These are phyloP conservation scores for Acanthamoeba culbertsoni DNA, from an alignment of 208 protist species.

Conservation along the genomic window DNA sequence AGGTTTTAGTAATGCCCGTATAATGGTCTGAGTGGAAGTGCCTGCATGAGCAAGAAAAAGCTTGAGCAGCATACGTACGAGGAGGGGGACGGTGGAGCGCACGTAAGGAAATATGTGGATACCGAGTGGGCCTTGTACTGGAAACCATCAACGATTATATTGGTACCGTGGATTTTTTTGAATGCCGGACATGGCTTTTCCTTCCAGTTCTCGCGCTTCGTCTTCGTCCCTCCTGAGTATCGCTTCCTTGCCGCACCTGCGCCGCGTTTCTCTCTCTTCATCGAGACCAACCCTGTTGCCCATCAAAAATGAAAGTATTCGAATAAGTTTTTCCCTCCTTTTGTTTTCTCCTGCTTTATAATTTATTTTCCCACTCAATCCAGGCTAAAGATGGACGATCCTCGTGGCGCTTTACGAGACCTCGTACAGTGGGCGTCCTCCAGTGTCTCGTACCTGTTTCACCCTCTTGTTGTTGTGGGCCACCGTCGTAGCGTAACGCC, in stretches of 20 bases:
- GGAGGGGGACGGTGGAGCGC: background rate
- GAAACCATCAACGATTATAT: constrained; percentile 56
- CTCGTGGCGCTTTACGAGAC: background rate
- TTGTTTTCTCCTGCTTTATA: background rate
- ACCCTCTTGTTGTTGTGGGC: background rate
- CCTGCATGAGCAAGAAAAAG: background rate
- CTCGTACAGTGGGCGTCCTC: background rate
- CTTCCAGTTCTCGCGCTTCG: background rate
- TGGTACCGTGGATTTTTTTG: constrained; percentile 35
- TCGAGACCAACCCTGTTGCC: too few species aligned
- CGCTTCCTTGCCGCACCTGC: too few species aligned
- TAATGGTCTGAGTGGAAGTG: constrained; percentile 56
- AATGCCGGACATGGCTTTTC: constrained; percentile 3
- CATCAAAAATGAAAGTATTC: too few species aligned
- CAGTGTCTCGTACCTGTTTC: background rate
- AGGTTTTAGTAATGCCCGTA: constrained; percentile 9
- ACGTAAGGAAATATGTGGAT: constrained; percentile 25
- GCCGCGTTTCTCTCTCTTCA: too few species aligned
- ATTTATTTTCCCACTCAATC: background rate
- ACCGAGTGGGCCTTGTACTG: background rate
- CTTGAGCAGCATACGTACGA: background rate
- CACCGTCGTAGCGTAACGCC: background rate
- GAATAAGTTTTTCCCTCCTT: too few species aligned
- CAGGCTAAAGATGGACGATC: background rate
- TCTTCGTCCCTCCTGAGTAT: background rate